Conservation (phyloP, 345 rosid species). For the Dipteronia sinensis region DNA sequence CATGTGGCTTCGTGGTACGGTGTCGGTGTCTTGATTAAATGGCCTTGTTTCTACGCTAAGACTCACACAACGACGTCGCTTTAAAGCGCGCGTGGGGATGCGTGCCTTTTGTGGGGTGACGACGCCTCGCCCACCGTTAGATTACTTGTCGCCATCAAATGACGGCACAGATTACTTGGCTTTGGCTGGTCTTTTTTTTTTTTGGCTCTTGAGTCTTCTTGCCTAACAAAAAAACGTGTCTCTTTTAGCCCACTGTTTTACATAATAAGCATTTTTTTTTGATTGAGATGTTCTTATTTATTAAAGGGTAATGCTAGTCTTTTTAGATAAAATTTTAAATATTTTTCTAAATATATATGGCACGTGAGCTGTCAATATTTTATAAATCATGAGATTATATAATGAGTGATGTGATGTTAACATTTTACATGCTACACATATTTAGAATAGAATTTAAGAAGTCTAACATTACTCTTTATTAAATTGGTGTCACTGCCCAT, state of each 20-base stretch:
- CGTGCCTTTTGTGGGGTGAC: neutral
- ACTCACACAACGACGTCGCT: neutral
- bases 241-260: neutral
- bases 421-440: too few relatives aligned
- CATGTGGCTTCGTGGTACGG: slow-evolving; percentile 17
- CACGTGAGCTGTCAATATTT: too few relatives aligned
- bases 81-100: slow-evolving; percentile 15
- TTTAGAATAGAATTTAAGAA: too few relatives aligned
- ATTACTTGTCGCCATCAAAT: slow-evolving; percentile 43
- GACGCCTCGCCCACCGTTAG: slow-evolving; percentile 48
- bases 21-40: slow-evolving; percentile 32
- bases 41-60: slow-evolving; percentile 38
- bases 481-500: neutral
- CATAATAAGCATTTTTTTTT: neutral
- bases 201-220: neutral
- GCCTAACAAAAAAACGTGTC: slow-evolving; percentile 12
- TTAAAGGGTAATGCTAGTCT: too few relatives aligned
- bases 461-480: too few relatives aligned
- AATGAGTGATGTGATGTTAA: too few relatives aligned
- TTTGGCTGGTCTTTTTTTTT: neutral
- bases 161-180: slow-evolving; percentile 6
- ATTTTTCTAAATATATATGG: too few relatives aligned
- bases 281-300: neutral
- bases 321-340: too few relatives aligned
- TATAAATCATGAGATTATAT: too few relatives aligned